A percentile compares a stretch with the other conserved stretches of the same genome.
phyloP scores from a whole-genome alignment of 495 filamentous ascomycete species.

The Lophiotrema nucula region DNA sequence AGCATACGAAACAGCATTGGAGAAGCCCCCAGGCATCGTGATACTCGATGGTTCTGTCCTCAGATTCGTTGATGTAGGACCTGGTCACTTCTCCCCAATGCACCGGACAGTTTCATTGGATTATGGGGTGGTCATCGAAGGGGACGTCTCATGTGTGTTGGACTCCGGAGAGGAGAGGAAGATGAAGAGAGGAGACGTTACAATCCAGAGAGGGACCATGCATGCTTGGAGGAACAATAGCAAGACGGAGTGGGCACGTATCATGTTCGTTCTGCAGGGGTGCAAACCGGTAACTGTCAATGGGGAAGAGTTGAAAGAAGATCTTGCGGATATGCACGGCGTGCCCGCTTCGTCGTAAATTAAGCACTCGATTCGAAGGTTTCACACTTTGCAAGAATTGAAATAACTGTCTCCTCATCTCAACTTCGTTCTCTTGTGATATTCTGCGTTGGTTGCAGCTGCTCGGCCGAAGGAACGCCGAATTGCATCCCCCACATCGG shows the following conservation, averaged over 20 bases:
- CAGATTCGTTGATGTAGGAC: conserved; percentile 28
- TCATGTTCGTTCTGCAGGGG: conserved; percentile 28
- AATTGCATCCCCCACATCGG: too few relatives aligned
- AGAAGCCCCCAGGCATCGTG: conserved; percentile 38
- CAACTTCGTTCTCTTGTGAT: too few relatives aligned
- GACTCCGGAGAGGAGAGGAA: conserved; percentile 56
- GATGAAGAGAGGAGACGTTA: conserved; percentile 61
- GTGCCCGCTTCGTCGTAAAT: conserved; percentile 9
- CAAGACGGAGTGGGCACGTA: conserved; percentile 40
- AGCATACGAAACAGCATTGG: conserved; percentile 15
- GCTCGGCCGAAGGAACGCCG: too few relatives aligned
- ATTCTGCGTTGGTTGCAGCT: too few relatives aligned
- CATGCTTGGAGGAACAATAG: conserved; percentile 66
- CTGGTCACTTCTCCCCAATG: conserved; percentile 21
- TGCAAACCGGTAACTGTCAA: conserved; percentile 4
- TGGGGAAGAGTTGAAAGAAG: conserved; percentile 26
- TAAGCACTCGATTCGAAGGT: too few relatives aligned
- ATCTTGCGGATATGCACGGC: conserved; percentile 8
- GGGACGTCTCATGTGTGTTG: conserved; percentile 56
- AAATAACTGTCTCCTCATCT: too few relatives aligned
- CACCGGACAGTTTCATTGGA: conserved; percentile 38
- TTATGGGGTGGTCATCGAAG: conserved; percentile 37
- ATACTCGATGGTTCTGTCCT: conserved; percentile 37
- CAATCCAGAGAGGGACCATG: conserved; percentile 64
- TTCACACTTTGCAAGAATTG: neutral